Conservation (phyloP, 441 rosid species). For the Mallotus japonicus region DNA sequence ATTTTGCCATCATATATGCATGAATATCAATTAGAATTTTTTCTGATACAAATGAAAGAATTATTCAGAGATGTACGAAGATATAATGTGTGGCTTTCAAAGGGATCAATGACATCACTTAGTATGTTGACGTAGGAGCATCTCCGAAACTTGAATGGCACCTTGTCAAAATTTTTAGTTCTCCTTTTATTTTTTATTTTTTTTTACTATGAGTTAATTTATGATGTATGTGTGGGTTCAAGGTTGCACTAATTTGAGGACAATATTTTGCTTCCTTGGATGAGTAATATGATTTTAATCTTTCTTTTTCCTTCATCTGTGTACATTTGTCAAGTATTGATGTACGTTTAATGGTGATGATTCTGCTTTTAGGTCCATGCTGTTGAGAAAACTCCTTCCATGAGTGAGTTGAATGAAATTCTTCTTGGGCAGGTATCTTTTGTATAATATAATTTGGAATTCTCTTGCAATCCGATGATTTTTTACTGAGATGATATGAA, state of each 20-base stretch:
- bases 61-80: neutral
- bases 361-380: constrained; percentile 68
- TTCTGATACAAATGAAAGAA: neutral
- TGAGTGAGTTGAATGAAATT: constrained; percentile 95
- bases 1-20: neutral
- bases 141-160: neutral
- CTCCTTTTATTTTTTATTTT: neutral
- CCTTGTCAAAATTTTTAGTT: neutral
- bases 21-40: neutral
- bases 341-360: neutral
- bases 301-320: neutral
- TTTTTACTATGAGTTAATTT: neutral
- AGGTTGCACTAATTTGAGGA: neutral
- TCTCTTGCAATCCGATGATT: constrained; percentile 15
- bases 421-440: constrained; percentile 84
- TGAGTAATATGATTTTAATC: neutral
- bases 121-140: neutral
- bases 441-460: constrained; percentile 12
- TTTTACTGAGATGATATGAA: constrained; percentile 8
- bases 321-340: neutral
- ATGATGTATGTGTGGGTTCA: neutral
- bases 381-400: constrained; percentile 92
- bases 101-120: neutral
- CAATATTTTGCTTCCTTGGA: neutral
- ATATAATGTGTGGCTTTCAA: neutral